A percentile compares a stretch with the other conserved stretches of the same genome.
Conservation (phyloP, 176 grass and related monocot genomes). For the Phoenix dactylifera region DNA sequence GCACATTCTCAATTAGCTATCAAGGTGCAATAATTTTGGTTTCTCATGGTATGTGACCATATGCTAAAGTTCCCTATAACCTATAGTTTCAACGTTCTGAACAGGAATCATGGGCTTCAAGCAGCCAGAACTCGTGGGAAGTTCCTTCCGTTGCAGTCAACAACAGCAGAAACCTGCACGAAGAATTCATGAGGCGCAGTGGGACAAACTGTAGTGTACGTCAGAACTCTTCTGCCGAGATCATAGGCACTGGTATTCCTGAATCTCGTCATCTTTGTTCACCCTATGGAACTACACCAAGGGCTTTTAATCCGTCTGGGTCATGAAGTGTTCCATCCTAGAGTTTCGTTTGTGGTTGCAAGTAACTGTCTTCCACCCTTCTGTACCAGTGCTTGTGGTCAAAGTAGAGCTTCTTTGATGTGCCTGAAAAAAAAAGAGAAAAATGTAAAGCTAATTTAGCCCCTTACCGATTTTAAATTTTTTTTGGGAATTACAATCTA, state of each 20-base stretch:
- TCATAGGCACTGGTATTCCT: background rate
- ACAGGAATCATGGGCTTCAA: conserved; percentile 3
- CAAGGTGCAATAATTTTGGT: background rate
- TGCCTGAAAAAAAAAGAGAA: too few relatives aligned
- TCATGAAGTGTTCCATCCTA: background rate
- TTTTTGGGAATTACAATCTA: too few relatives aligned
- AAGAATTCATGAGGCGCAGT: conserved; percentile 7
- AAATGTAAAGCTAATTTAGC: too few relatives aligned
- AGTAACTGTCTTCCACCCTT: too few relatives aligned
- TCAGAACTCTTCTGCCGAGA: conserved; percentile 1
- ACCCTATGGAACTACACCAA: background rate
- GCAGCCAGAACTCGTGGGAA: background rate
- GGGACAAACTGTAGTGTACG: background rate
- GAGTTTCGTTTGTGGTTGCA: too few relatives aligned
- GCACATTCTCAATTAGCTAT: too few relatives aligned
- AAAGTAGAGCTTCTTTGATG: too few relatives aligned
- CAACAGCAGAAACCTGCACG: background rate
- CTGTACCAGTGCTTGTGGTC: too few relatives aligned
- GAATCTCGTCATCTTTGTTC: background rate
- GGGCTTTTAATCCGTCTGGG: background rate
- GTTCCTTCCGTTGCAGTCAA: background rate
- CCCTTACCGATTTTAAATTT: too few relatives aligned
- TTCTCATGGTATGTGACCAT: background rate
- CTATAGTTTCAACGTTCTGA: background rate
- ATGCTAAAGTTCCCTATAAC: background rate